Percentiles rank a stretch among this genome's conserved stretches.
phyloP scores from a whole-genome alignment of 2,329 filamentous ascomycete species.

The Parastagonospora avenae region DNA sequence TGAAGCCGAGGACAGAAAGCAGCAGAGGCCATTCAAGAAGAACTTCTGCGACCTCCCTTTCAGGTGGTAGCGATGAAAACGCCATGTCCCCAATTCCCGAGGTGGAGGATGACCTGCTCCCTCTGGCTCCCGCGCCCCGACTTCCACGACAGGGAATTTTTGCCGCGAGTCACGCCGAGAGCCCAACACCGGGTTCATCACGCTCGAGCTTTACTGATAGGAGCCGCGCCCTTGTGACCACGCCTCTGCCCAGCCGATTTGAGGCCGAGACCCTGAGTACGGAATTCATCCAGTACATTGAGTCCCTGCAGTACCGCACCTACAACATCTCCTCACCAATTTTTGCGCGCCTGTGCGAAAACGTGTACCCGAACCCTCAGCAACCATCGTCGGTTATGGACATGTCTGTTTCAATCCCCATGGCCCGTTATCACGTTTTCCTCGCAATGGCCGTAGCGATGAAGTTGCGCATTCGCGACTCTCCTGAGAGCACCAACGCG shows the following conservation, averaged over 20 bases:
- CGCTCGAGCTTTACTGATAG: slow-evolving; percentile 39
- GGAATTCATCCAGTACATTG: slow-evolving; percentile 39
- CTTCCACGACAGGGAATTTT: slow-evolving; percentile 41
- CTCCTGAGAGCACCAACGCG: slow-evolving; percentile 36
- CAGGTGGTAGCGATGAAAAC: slow-evolving; percentile 36
- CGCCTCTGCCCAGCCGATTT: slow-evolving; percentile 40
- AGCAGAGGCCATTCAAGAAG: slow-evolving; percentile 33
- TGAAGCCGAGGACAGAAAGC: slow-evolving; percentile 25
- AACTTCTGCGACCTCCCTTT: slow-evolving; percentile 41
- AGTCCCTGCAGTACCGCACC: slow-evolving; percentile 27
- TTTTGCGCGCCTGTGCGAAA: slow-evolving; percentile 38
- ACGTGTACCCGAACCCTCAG: slow-evolving; percentile 39
- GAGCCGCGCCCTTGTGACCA: slow-evolving; percentile 38
- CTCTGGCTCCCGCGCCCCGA: slow-evolving; percentile 30
- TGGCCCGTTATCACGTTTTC: slow-evolving; percentile 46
- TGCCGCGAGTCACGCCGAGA: slow-evolving; percentile 30
- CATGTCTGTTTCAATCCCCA: slow-evolving; percentile 30
- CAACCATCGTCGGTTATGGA: slow-evolving; percentile 17
- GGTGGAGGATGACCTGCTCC: slow-evolving; percentile 36
- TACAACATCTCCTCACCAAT: slow-evolving; percentile 31
- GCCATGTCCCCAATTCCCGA: slow-evolving; percentile 34
- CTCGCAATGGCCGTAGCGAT: slow-evolving; percentile 45
- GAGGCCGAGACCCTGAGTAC: slow-evolving; percentile 44
- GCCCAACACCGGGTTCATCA: slow-evolving; percentile 30
- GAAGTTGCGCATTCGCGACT: slow-evolving; percentile 40